A percentile compares a stretch with the other conserved stretches of the same genome.
Evolutionary conservation across 257 asterid species (phyloP).

Genomic region (Craterostigma plantagineum): DNA sequence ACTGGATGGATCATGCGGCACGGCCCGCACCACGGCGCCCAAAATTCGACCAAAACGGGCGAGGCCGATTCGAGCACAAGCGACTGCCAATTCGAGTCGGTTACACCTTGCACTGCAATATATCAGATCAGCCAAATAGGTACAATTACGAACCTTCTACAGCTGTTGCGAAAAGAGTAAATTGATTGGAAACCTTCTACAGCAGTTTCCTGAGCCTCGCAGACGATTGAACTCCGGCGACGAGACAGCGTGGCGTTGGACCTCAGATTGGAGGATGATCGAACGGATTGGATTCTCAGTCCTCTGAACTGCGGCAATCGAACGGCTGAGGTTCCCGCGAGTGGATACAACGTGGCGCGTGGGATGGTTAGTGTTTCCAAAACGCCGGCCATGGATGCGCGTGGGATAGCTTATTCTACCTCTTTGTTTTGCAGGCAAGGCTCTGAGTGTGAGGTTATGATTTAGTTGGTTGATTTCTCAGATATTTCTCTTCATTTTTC

Average conservation of each 20-base stretch:
- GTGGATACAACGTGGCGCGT: slow-evolving; percentile 36
- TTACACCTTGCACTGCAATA: slow-evolving; percentile 44
- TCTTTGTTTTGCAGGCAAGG: no score
- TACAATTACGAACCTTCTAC: no score
- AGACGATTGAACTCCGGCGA: slow-evolving; percentile 35
- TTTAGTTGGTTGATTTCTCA: no score
- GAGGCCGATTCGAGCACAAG: slow-evolving; percentile 28
- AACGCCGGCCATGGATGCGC: slow-evolving; percentile 37
- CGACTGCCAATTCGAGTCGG: slow-evolving; percentile 44
- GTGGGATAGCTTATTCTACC: no score
- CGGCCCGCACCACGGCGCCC: slow-evolving; percentile 43
- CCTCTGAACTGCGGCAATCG: slow-evolving; percentile 9
- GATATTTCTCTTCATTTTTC: no score
- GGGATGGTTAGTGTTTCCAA: slow-evolving; percentile 51
- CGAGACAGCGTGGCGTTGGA: slow-evolving; percentile 19
- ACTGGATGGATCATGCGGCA: no score
- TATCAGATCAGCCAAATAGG: not conserved
- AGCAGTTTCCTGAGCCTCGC: slow-evolving; percentile 66
- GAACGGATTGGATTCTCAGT: no score
- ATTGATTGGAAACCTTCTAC: slow-evolving; percentile 31
- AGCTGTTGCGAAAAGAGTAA: no score
- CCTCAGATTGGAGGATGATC: slow-evolving; percentile 16
- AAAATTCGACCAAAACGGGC: slow-evolving; percentile 81
- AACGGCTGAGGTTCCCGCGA: slow-evolving; percentile 24
- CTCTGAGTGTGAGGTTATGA: no score